These are phyloP conservation scores for Priceomyces melissophilus DNA, from an alignment of 805 yeast species.

Conservation along the genomic window DNA sequence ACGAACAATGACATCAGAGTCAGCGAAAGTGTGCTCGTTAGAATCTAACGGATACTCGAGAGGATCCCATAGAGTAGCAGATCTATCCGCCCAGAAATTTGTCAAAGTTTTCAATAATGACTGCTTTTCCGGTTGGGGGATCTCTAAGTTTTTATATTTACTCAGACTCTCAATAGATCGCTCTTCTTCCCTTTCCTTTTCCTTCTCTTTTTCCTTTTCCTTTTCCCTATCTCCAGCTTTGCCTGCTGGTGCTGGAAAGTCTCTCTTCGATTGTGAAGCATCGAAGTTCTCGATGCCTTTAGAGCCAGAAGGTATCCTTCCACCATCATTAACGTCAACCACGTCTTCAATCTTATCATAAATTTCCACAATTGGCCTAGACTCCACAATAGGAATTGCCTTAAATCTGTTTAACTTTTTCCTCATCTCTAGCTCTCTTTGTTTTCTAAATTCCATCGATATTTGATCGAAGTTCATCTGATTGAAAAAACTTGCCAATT, in stretches of 20 bases:
- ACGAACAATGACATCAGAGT: conserved; percentile 87
- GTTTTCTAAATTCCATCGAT: conserved; percentile 81
- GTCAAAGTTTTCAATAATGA: conserved; percentile 80
- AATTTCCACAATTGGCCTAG: conserved; percentile 87
- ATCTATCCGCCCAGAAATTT: conserved; percentile 95
- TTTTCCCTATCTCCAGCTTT: conserved; percentile 1
- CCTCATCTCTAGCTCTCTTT: conserved; percentile 72
- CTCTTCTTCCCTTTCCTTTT: not conserved
- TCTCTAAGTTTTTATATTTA: conserved; percentile 17
- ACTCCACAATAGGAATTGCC: conserved; percentile 66
- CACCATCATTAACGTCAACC: conserved; percentile 48
- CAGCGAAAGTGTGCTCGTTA: conserved; percentile 88
- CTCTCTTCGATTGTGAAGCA: not conserved
- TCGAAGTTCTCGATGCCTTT: not conserved
- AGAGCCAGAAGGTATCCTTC: not conserved
- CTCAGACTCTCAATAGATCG: not conserved
- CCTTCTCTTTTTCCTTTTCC: conserved; percentile 3
- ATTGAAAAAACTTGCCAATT: conserved; percentile 65
- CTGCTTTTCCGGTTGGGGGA: conserved; percentile 57
- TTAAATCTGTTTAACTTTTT: conserved; percentile 60
- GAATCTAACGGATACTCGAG: conserved; percentile 76
- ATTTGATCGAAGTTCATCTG: conserved; percentile 75
- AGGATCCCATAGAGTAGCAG: conserved; percentile 94
- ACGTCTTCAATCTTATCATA: conserved; percentile 88
- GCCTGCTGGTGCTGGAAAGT: not conserved